Base-by-base conservation (phyloP, 805 yeast genomes). In the Pichia kluyveri region DNA sequence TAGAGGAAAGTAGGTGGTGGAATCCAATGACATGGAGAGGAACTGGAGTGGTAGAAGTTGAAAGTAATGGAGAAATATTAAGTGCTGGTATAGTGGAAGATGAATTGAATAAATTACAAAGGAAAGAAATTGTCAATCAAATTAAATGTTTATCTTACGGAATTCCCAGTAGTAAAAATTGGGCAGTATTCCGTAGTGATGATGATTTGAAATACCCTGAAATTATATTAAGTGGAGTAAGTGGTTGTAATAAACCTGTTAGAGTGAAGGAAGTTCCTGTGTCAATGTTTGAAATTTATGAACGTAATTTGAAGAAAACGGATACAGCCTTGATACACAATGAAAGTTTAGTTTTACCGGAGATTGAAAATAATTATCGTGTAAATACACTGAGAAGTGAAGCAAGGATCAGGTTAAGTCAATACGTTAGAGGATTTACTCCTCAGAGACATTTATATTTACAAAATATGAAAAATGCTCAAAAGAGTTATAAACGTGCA, bases 401-500 rank as follows among this genome's bases (percentile, higher is more conserved):
- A 17, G 28, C 54, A 9, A 47, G 70, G 42, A 53, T 66, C 2
- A 34, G 45, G 7, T 37, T 60, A 8, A 60, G 65, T 1, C 53
- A 51, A 18, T 23, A 54, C 3, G n/a, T 40, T 1, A 38, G 49
- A 5, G 18, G 58, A 11, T 50, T 62, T n/a, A 46, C 46, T 9
- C 60, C 59, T 39, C 66, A 66, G 47, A 54, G 54, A 8, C 70
- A 66, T 51, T 46, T 66, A 12, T 66, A 66, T 42, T 31, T 54
- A 9, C 40, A 38, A 6, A 46, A 40, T 23, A 48, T 47, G 26
- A 44, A 40, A 26, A 31, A 39, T 15, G 27, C 42, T 37, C 17
- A 45, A 34, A 12, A 44, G n/a, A 36, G 14, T 39, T 19, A 40
- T 38, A 55, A 43, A 73, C 83, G 76, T 53, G 86, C 84, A 0